Base-by-base conservation (phyloP, 2,329 filamentous ascomycete species). In the Trichophyton mentagrophytes region DNA sequence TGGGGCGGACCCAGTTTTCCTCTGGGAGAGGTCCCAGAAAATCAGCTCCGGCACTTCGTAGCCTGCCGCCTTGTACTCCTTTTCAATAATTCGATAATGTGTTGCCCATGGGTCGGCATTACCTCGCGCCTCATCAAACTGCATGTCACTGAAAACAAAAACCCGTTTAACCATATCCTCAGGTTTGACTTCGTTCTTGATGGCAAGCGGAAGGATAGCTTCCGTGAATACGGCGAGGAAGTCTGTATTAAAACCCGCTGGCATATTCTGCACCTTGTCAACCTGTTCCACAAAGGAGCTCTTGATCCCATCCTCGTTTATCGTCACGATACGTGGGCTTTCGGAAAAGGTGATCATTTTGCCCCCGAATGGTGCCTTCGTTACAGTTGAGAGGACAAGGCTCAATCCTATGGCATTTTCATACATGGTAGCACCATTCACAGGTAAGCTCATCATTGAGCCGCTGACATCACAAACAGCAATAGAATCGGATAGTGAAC, bases 81-180 rank as follows among this genome's bases (percentile, higher is more conserved):
- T 62, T 66, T 78, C 71, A 67, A 85, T 77, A 3, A 78, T 73
- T 65, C 81, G 76, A 66, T 77, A 82, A 2, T 78, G 79, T 0
- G 76, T 77, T 2, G 66, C 69, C 77, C 78, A 81, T 11, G 57
- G 40, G 3, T 66, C 53, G 1, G 51, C 13, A 1, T 4, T n/a
- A 38, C 63, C 60, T 22, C 20, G 30, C 1, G 76, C 76, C 0
- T 61, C 0, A 63, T 85, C 69, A 66, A 85, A 85, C 51, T 84
- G 80, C 82, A 85, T 84, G 67, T 84, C 82, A 51, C 74, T 79
- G 65, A 85, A 84, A 38, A 85, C 78, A 65, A 85, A 84, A 15
- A 85, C 67, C 3, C 79, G 78, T 71, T 83, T 83, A 15, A 84
- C 77, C 81, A 85, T 85, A 44, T 85, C 77, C 60, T 82, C 79